A percentile compares a stretch with the other conserved stretches of the same genome.
Conservation (phyloP, 73 alveolate genomes). For the Paramecium pentaurelia region DNA sequence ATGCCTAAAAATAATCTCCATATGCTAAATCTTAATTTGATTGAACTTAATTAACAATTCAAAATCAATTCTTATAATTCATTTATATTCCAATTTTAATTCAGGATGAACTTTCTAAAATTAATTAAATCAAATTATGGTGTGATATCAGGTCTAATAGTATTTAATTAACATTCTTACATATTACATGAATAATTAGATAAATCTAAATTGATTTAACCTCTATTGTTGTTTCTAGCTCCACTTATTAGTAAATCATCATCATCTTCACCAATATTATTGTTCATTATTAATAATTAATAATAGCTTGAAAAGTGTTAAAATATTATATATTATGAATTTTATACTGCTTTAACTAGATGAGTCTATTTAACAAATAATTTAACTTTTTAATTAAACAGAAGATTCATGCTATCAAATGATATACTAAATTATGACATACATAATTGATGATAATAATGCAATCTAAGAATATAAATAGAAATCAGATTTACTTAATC, state of each 20-base stretch:
- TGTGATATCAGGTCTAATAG: not conserved
- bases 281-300: not conserved
- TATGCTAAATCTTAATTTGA: not conserved
- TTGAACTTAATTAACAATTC: not conserved
- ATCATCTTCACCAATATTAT: not conserved
- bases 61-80: not conserved
- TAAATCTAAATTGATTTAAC: not conserved
- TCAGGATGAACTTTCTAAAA: not conserved
- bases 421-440: not conserved
- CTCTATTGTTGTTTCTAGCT: not conserved
- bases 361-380: not conserved
- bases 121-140: not conserved
- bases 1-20: constrained; percentile 12
- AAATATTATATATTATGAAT: not conserved
- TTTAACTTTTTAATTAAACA: not conserved
- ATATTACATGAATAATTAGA: not conserved
- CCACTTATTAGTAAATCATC: not conserved
- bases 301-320: not conserved
- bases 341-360: not conserved
- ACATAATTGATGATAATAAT: not conserved
- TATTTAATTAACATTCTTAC: not conserved
- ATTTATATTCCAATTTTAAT: not conserved
- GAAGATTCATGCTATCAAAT: not conserved
- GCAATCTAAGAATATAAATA: not conserved
- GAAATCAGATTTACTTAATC: not conserved